Evolutionary conservation across 257 asterid genomes (phyloP), one percentile per base, ranked within the genome.

Genomic region (Craterostigma plantagineum): DNA sequence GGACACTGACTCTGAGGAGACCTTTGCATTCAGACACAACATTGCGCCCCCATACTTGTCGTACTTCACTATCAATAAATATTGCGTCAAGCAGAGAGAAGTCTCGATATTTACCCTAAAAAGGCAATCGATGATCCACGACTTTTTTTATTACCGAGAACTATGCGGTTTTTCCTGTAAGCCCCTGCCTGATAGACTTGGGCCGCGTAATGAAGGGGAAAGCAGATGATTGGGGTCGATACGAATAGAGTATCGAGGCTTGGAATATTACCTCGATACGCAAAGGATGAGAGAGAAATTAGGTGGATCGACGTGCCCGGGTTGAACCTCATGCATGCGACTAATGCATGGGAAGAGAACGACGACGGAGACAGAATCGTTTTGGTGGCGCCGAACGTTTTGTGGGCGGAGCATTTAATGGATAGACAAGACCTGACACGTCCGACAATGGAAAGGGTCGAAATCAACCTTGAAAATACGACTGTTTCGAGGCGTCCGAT

Each of bases 301-400:
- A 51, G 10, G 34, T 70, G 81, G 81, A 49, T 70, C 2, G 73
- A 74, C 13, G 84, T 55, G 6, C 61, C 71, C 13, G 79, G 71
- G 3, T 50, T 74, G 35, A 74, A 74, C 48, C 45, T 45, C 7
- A 0, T 67, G 0, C 84, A 70, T 17, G 71, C 60, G 1, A 54
- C 59, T 3, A 75, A 75, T 17, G 71, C 76, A 1, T 70, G 79
- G 84, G 84, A 74, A 1, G 83, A 70, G 55, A 79, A 62, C 5
- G 71, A 35, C 13, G 72, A 18, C 33, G 13, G 66, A 0, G 54
- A 61, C 5, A 54, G 55, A n/a, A 50, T 74, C 6, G 71, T 59
- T 44, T 45, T 74, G 48, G 59, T 74, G 42, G 76, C 71, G 0
- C 54, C 76, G 0, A 74, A 74, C 11, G 35, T 70, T 34, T 15